These are phyloP conservation scores for Lecanoromycetidae sp. DNA, from an alignment of 2,329 filamentous ascomycete genomes.

Conservation along the genomic window DNA sequence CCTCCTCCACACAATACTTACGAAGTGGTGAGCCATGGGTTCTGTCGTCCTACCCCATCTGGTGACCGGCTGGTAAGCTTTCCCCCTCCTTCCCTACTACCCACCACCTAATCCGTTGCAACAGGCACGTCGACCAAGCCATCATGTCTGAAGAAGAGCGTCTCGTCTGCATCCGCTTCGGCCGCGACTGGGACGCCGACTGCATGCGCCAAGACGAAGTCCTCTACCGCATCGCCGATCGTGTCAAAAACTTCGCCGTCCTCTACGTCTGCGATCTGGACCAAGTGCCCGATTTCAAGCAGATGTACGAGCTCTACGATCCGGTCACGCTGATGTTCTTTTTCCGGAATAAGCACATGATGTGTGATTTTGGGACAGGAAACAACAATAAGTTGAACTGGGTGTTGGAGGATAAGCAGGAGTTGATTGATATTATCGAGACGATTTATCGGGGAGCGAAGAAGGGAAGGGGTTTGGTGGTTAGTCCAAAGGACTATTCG, in stretches of 20 bases:
- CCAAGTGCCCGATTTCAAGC: constrained; percentile 82
- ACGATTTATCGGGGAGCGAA: constrained; percentile 97
- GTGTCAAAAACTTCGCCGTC: constrained; percentile 83
- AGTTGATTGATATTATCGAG: constrained; percentile 96
- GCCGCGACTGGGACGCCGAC: constrained; percentile 71
- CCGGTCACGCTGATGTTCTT: constrained; percentile 95
- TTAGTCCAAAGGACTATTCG: constrained; percentile 75
- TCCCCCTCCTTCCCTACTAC: background rate
- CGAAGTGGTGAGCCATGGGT: no score
- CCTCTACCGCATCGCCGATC: constrained; percentile 85
- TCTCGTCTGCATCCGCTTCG: constrained; percentile 86
- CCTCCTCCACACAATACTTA: no score
- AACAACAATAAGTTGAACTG: constrained; percentile 99
- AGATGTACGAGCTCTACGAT: constrained; percentile 90
- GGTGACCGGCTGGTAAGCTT: constrained; percentile 59
- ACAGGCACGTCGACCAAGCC: constrained; percentile 81
- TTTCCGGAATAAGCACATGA: constrained; percentile 95
- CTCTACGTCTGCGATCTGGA: constrained; percentile 93
- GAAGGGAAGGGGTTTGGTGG: constrained; percentile 91
- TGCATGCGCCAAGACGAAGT: constrained; percentile 81
- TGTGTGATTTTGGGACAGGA: constrained; percentile 93
- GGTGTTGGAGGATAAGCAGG: constrained; percentile 94
- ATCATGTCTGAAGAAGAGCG: constrained; percentile 86
- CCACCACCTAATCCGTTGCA: no score
- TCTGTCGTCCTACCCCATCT: constrained; percentile 89